Evolutionary conservation across 192 early-diverging fungal species (phyloP), one percentile per base, ranked within the genome.

Genomic region (Backusella tuberculispora): DNA sequence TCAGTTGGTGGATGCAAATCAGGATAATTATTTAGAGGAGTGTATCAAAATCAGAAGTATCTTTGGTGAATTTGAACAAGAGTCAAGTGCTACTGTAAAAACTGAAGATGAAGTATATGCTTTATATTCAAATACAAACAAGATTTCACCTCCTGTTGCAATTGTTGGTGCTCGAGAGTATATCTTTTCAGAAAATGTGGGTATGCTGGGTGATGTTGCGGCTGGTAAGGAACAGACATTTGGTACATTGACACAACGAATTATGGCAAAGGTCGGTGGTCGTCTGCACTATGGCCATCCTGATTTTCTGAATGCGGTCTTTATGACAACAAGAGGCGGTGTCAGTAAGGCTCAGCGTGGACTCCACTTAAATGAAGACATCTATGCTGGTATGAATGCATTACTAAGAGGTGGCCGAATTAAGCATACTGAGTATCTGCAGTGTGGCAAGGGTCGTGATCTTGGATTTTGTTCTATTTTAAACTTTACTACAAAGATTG

Each of bases 11-110:
- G 92, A 93, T 65, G 92, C 92, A 45, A 93, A 93, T 67, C 91
- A 92, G 81, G 92, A 93, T 82, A 91, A 93, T 81, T 93, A 93
- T 77, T 82, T 93, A 44, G 92, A 93, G 74, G 90, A 92, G 83
- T 86, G 86, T 46, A 73, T 93, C 78, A 93, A 93, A 82, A 90
- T 93, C 50, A 87, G 92, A 46, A 91, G 88, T 75, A 87, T 92
- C 26, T 83, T 93, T 37, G 84, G 87, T 45, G 91, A 93, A 81
- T 93, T 93, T 83, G 91, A 91, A 46, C 82, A 88, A 77, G 84
- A 89, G 74, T 84, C 86, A 50, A 71, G 83, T 10, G 78, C 83
- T 4, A 7, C 26, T 21, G 17, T 7, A 21, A 24, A 1, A 17
- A 13, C 6, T 78, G 19, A 83, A 6, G 80, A 86, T 15, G 82